A percentile compares a stretch with the other conserved stretches of the same genome.
phyloP scores from a whole-genome alignment of 2,329 filamentous ascomycete species.

The Penicillium capsulatum region DNA sequence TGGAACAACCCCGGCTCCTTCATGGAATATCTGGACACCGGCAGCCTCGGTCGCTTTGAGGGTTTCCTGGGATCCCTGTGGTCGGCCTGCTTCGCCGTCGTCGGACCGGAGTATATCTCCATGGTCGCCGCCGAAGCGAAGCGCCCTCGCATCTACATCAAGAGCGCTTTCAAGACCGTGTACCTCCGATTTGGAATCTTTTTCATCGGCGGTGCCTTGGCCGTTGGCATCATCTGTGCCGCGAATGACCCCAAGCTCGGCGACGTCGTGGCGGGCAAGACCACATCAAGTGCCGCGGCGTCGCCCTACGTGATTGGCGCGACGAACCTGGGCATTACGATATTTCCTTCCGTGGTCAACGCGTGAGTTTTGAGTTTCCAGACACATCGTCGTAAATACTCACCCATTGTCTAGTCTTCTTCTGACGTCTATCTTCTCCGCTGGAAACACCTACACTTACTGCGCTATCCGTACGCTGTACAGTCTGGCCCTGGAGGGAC shows the following conservation, averaged over 20 bases:
- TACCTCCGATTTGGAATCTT: constrained; percentile 73
- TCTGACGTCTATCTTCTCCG: constrained; percentile 54
- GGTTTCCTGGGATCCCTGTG: constrained; percentile 64
- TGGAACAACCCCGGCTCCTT: constrained; percentile 63
- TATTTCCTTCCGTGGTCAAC: constrained; percentile 57
- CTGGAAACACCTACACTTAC: constrained; percentile 55
- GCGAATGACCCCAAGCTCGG: constrained; percentile 51
- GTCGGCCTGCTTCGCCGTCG: constrained; percentile 62
- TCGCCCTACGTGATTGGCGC: constrained; percentile 63
- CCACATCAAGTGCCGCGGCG: constrained; percentile 45
- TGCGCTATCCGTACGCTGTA: constrained; percentile 52
- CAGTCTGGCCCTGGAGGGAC: constrained; percentile 51
- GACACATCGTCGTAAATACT: not conserved
- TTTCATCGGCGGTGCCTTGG: constrained; percentile 67
- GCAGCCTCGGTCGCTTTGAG: constrained; percentile 54
- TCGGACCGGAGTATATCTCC: constrained; percentile 61
- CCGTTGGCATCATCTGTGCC: constrained; percentile 65
- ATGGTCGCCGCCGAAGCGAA: constrained; percentile 63
- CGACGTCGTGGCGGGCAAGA: constrained; percentile 11
- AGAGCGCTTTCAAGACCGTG: constrained; percentile 69
- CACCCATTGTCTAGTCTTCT: constrained; percentile 29
- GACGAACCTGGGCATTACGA: constrained; percentile 51
- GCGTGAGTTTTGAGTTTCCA: constrained; percentile 31
- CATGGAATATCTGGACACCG: constrained; percentile 57
- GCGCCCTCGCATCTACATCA: constrained; percentile 64